Evolutionary conservation across 2,329 filamentous ascomycete species (phyloP), one percentile per base, ranked within the genome.

Genomic region (Fusarium tjaetaba): DNA sequence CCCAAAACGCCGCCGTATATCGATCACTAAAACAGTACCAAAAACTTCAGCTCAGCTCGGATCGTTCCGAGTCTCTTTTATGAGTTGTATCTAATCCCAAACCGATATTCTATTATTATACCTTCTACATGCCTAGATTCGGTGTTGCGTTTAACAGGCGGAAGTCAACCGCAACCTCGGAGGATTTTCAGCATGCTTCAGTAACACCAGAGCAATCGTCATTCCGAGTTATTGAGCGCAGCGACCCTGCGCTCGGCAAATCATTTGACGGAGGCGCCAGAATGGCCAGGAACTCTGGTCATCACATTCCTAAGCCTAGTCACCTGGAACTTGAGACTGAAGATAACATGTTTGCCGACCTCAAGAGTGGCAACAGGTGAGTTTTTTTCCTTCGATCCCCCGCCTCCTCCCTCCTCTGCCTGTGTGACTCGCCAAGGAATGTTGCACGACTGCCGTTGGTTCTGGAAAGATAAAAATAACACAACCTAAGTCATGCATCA

Each of bases 61-160:
- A 62, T 63, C 51, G 39, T 24, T 60, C 65, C 43, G 53, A 68
- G 42, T 63, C 43, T 68, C 56, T 67, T 78, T 65, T 77, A 79
- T 79, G 77, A 67, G 77, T 63, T 76, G 62, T 61, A 65, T 64
- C 65, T 78, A 78, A 78, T 77, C 65, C 64, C 71, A 72, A 46
- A 58, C 41, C 61, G 45, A 72, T 32, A 65, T 65, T 55, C 65
- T 43, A 60, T 39, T 66, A 39, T 73, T 66, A 72, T 65, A 69
- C 67, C 68, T 78, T 78, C 76, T 86, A 86, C 81, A 91, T 91
- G 89, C 87, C 87, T 88, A 89, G 87, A 83, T 90, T 91, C 81
- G 87, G 88, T 71, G 87, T 87, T 79, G 83, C 86, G 71, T 90
- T 90, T 72, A 85, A 83, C 78, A 85, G 87, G 87, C 88, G 89